Evolutionary conservation across 2,329 filamentous ascomycete species (phyloP), one percentile per base, ranked within the genome.

Genomic region (Reticulascus tulasneorum): DNA sequence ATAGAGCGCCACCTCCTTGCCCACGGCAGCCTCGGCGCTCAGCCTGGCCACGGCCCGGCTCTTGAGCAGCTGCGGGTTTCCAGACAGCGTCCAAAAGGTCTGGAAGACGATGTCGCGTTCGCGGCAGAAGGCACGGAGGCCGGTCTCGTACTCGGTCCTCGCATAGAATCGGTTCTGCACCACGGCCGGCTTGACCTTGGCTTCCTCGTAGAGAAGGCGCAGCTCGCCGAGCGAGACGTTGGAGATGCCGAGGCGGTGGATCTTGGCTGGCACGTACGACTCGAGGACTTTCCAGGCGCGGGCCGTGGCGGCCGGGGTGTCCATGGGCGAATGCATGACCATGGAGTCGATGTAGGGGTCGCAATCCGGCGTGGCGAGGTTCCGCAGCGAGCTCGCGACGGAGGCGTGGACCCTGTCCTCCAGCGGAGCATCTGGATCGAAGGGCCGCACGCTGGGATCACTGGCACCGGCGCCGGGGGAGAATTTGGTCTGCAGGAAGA

Each of bases 121-220:
- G n/a, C 62, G 58, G 38, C 69, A 75, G 40, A 66, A 71, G 1
- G 63, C 59, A 16, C 85, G 73, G 12, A 90, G 57, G 1, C 64
- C 60, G 1, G 64, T 60, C 44, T 90, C 86, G 48, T 75, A 84
- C 3, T 55, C 52, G 1, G 77, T 83, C 3, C 63, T 59, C 2
- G 63, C 58, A 51, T 82, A 75, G 59, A 93, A 87, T 2, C 84
- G 74, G 52, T 93, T 91, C 61, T 93, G 86, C 6, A 90, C 80
- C 2, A 89, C 72, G 2, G 73, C 66, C 1, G 67, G 67, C 41
- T 61, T 63, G 26, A 66, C 42, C 0, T 49, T 59, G 4, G 66
- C 63, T 13, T 61, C 49, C 2, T 64, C 51, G 40, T 69, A 67
- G 1, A 89, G 60, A 5, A 61, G 58, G 34, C 71, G 55, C 1